Evolutionary conservation across 1,284 basidiomycete genomes (phyloP).

Genomic region (Ceratobasidium sp.): DNA sequence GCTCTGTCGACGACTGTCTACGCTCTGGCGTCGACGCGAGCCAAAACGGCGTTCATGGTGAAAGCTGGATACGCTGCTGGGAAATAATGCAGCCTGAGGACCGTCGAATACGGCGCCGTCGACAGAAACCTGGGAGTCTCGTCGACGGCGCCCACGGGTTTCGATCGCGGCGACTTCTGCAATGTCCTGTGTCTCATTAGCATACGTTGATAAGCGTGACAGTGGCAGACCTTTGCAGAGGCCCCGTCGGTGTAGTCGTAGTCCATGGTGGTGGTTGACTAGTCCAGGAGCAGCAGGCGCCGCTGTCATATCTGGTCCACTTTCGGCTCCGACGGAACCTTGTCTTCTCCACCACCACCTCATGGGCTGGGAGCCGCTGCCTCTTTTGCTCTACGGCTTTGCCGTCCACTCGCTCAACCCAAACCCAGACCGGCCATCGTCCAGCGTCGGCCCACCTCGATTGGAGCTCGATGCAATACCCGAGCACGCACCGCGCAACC

Average conservation of each 20-base stretch:
- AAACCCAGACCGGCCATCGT: conserved; percentile 35
- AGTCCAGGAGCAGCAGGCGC: not conserved
- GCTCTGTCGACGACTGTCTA: conserved; percentile 15
- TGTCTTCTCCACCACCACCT: not conserved
- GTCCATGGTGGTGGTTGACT: conserved; percentile 3
- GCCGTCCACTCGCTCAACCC: conserved; percentile 76
- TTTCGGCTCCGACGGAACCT: not conserved
- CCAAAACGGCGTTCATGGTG: conserved; percentile 60
- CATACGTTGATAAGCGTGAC: not conserved
- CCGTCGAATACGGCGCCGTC: conserved; percentile 77
- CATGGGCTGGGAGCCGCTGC: conserved; percentile 77
- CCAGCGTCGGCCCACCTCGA: conserved; percentile 56
- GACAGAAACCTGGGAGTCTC: conserved; percentile 70
- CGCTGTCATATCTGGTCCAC: too few relatives aligned
- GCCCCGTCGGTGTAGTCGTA: conserved; percentile 83
- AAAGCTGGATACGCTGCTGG: conserved; percentile 80
- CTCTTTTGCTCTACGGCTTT: conserved; percentile 82
- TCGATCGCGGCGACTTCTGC: conserved; percentile 56
- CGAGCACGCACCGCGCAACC: conserved; percentile 69
- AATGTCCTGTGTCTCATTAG: conserved; percentile 66
- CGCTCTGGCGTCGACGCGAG: conserved; percentile 49
- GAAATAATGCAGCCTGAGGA: conserved; percentile 71
- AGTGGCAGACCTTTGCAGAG: conserved; percentile 45
- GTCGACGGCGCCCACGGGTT: conserved; percentile 55
- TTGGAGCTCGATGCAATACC: conserved; percentile 60